Evolutionary conservation across 441 rosid species (phyloP).

Genomic region (Geranium incanum): DNA sequence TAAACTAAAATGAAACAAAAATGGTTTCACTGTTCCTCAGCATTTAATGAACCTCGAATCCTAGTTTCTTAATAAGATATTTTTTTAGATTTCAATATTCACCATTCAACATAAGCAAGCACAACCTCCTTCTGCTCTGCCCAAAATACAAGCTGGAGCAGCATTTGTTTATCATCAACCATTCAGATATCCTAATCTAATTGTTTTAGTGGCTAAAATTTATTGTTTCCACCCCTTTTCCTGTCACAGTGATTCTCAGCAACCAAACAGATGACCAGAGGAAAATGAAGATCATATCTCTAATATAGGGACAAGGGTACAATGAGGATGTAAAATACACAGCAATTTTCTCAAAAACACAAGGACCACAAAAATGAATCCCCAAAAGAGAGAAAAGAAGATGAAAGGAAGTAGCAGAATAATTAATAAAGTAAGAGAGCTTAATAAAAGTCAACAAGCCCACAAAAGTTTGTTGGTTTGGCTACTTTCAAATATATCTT

Average conservation of each 20-base stretch:
- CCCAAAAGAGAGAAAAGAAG: not conserved
- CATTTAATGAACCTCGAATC: not conserved
- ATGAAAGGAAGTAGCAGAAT: not conserved
- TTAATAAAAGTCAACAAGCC: not conserved
- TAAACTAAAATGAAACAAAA: no score
- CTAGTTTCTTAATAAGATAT: no score
- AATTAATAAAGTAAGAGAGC: not conserved
- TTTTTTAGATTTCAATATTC: no score
- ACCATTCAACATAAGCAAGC: no score
- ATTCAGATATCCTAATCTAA: no score
- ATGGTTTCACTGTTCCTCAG: no score
- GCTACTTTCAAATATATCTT: not conserved
- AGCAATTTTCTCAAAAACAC: not conserved
- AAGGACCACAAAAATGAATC: not conserved
- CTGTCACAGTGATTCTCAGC: not conserved
- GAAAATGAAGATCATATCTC: not conserved
- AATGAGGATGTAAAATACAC: not conserved
- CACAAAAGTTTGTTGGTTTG: not conserved
- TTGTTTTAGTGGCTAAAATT: not conserved
- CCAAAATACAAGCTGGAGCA: no score
- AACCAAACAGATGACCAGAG: not conserved
- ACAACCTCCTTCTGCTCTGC: no score
- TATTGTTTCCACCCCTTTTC: not conserved
- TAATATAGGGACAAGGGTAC: not conserved
- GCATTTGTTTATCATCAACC: no score